Evolutionary conservation across 106 monocot genomes (phyloP).

Genomic region (Iris macrosiphon): DNA sequence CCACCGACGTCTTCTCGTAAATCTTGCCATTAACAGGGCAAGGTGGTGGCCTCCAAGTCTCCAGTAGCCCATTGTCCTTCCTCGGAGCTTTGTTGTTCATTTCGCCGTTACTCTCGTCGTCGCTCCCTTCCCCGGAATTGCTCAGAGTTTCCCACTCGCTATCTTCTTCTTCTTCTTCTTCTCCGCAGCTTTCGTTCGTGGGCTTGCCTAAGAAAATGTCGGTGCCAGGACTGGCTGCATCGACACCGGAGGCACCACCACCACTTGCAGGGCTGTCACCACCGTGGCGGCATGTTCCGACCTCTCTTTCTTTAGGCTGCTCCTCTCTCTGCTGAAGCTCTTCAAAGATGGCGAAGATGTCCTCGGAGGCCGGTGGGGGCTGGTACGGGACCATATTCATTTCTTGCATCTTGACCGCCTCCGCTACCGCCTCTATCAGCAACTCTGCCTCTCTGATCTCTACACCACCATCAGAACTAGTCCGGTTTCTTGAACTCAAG

Average conservation of each 20-base stretch:
- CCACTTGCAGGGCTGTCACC: no score
- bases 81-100: no score
- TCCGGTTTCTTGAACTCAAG: conserved; percentile 4
- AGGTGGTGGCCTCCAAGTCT: no score
- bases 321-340: conserved; percentile 39
- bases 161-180: conserved; percentile 46
- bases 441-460: conserved; percentile 34
- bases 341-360: conserved; percentile 50
- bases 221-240: conserved; percentile 47
- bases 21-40: conserved; percentile 12
- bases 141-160: conserved; percentile 54
- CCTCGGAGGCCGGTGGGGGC: conserved; percentile 44
- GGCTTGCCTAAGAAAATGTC: conserved; percentile 18
- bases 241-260: no score
- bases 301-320: conserved; percentile 31
- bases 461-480: no score
- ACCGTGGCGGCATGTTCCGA: conserved; percentile 32
- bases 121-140: no score
- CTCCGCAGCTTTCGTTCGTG: conserved; percentile 20
- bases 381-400: conserved; percentile 37
- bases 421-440: conserved; percentile 27
- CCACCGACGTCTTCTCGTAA: conserved; percentile 1
- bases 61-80: no score
- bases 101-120: no score
- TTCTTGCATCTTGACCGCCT: conserved; percentile 23